phyloP scores from a whole-genome alignment of 2,329 filamentous ascomycete species.

The Parastagonospora avenae region DNA sequence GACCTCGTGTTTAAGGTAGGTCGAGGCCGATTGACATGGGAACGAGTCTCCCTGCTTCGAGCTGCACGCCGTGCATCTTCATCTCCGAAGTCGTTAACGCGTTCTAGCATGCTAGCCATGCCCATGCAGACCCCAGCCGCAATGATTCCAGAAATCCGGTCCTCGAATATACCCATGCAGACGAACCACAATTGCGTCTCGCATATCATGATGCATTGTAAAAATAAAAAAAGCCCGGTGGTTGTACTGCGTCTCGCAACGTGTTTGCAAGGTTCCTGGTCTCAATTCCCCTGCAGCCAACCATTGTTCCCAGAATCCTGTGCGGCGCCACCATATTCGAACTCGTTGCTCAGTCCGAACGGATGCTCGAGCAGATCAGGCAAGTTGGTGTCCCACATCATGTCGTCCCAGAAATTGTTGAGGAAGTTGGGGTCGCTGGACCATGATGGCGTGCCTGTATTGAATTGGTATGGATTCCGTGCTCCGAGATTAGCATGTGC shows the following conservation, averaged over 20 bases:
- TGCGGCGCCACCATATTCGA: conserved; percentile 40
- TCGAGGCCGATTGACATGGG: no score
- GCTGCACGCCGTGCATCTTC: no score
- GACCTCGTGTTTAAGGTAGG: no score
- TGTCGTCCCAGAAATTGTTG: conserved; percentile 48
- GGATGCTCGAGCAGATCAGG: conserved; percentile 46
- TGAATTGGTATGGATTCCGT: conserved; percentile 31
- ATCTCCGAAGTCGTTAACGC: no score
- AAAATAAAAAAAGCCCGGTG: conserved; percentile 1
- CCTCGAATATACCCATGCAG: neutral
- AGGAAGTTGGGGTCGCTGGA: conserved; percentile 36
- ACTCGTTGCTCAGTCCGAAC: conserved; percentile 41
- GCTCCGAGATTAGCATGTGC: conserved; percentile 12
- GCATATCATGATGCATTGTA: no score
- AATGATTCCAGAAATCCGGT: no score
- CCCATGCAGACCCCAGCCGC: no score
- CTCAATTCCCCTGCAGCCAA: conserved; percentile 45
- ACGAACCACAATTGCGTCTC: no score
- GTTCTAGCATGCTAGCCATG: no score
- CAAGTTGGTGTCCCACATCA: conserved; percentile 50
- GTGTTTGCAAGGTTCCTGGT: neutral
- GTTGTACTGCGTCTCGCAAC: neutral
- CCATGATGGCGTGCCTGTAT: conserved; percentile 33
- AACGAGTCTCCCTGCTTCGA: no score
- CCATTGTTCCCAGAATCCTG: conserved; percentile 39